Percentiles rank a stretch among this genome's conserved stretches.
phyloP scores from a whole-genome alignment of 164 flowering plant genomes.

The Annona squamosa region DNA sequence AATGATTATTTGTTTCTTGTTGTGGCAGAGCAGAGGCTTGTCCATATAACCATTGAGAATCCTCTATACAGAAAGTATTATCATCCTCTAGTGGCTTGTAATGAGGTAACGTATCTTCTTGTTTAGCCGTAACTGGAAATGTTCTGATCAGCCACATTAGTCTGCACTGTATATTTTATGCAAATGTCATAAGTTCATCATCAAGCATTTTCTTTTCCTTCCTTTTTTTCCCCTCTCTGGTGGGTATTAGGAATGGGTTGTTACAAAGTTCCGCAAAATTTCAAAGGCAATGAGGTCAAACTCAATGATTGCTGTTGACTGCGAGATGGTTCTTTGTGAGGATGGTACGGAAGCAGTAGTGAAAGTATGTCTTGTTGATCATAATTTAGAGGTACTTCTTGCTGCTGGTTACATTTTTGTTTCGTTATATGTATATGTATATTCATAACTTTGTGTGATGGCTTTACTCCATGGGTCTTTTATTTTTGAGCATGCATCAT shows the following conservation, averaged over 20 bases:
- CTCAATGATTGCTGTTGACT: slow-evolving; percentile 73
- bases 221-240: slow-evolving; percentile 2
- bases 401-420: slow-evolving; percentile 4
- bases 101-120: slow-evolving; percentile 17
- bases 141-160: neutral
- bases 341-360: slow-evolving; percentile 88
- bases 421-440: neutral
- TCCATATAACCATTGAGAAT: slow-evolving; percentile 60
- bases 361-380: slow-evolving; percentile 75
- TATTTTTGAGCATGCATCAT: too few species aligned
- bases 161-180: neutral
- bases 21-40: slow-evolving; percentile 72
- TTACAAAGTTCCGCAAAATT: slow-evolving; percentile 40
- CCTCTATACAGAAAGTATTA: slow-evolving; percentile 46
- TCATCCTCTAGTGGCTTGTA: slow-evolving; percentile 27
- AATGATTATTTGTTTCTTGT: slow-evolving; percentile 19
- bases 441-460: too few species aligned
- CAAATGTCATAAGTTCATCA: neutral
- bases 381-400: slow-evolving; percentile 53
- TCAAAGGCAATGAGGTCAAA: slow-evolving; percentile 37
- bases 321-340: slow-evolving; percentile 99
- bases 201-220: neutral
- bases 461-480: too few species aligned
- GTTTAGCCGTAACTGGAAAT: neutral
- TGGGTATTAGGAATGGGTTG: slow-evolving; percentile 61